Evolutionary conservation across 140 eudicot genomes (phyloP).

Genomic region (Artemisia princeps): DNA sequence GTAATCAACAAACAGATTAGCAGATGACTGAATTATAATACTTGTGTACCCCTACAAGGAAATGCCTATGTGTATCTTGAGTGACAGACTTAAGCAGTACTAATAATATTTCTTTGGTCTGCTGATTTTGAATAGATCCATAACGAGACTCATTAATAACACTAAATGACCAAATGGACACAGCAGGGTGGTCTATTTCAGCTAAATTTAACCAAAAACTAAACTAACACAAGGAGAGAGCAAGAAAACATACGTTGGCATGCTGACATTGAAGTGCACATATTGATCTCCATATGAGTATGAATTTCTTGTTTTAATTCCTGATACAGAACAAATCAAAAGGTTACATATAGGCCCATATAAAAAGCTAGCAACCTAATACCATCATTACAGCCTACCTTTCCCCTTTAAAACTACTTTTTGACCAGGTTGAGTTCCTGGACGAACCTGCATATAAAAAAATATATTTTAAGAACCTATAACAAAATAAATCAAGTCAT

Average conservation of each 20-base stretch:
- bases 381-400: conserved; percentile 37
- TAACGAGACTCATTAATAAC: too few species aligned
- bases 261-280: conserved; percentile 85
- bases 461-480: not conserved
- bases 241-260: conserved; percentile 54
- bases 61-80: too few species aligned
- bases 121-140: too few species aligned
- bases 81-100: too few species aligned
- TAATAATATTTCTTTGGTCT: too few species aligned
- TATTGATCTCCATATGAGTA: conserved; percentile 65
- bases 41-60: too few species aligned
- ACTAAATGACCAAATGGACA: too few species aligned
- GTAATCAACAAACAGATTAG: not conserved
- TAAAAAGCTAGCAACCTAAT: not conserved
- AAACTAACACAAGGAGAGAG: not conserved
- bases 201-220: not conserved
- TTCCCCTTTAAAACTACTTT: conserved; percentile 79
- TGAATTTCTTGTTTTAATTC: conserved; percentile 62
- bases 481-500: not conserved
- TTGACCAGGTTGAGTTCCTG: conserved; percentile 95
- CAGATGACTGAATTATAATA: not conserved
- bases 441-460: conserved; percentile 57
- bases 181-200: not conserved
- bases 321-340: conserved; percentile 31
- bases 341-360: not conserved